Conservation (phyloP, 2,329 filamentous ascomycete genomes). For the Apiospora kogelbergensis region DNA sequence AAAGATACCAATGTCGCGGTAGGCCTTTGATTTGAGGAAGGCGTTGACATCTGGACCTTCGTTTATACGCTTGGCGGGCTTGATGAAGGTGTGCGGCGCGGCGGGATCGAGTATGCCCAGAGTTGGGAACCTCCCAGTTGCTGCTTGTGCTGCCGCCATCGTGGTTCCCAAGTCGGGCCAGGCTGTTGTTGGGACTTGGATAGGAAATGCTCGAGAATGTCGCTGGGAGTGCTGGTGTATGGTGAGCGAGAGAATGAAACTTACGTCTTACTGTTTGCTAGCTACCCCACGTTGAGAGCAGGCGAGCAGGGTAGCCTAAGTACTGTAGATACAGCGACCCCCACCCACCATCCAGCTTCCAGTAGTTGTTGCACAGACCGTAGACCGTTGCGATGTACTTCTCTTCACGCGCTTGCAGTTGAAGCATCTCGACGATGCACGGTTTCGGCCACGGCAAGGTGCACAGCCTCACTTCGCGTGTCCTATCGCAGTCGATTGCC, state of each 20-base stretch:
- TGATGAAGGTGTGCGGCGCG: slow-evolving; percentile 57
- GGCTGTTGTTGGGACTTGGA: background rate
- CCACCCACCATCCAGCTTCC: background rate
- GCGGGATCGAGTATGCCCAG: slow-evolving; percentile 50
- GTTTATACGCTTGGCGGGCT: slow-evolving; percentile 79
- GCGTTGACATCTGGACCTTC: slow-evolving; percentile 77
- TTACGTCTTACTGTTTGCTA: background rate
- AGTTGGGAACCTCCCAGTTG: slow-evolving; percentile 27
- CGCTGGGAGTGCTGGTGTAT: background rate
- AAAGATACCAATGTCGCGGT: slow-evolving; percentile 84
- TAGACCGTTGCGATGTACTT: too few species aligned
- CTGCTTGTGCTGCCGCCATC: background rate
- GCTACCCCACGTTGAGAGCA: background rate
- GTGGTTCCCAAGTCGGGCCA: background rate
- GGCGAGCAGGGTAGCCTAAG: too few species aligned
- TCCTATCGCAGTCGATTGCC: background rate
- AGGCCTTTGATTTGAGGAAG: slow-evolving; percentile 80
- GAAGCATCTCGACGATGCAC: background rate
- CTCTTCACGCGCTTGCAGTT: background rate
- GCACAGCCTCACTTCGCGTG: background rate
- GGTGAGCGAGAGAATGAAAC: background rate
- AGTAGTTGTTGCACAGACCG: background rate
- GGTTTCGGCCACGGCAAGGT: background rate
- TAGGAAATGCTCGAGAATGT: background rate
- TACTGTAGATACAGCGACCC: too few species aligned